Percentiles rank a stretch among this genome's conserved stretches.
These are phyloP conservation scores for Corchorus capsularis DNA, from an alignment of 345 rosid genomes.

Conservation along the genomic window DNA sequence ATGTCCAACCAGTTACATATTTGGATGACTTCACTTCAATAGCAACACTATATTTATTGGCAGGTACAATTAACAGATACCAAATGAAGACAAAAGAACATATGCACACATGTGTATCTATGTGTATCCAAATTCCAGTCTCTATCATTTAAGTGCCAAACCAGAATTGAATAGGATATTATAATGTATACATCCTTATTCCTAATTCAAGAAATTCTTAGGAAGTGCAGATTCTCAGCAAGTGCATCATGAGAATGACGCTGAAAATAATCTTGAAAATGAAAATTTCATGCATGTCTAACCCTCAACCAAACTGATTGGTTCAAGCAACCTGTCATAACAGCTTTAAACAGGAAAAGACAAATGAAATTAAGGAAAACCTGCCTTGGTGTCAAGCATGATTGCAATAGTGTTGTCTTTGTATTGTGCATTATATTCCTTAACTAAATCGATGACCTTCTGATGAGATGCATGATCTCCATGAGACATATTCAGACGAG, in stretches of 20 bases:
- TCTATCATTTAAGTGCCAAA: neutral
- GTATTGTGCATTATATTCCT: constrained; percentile 89
- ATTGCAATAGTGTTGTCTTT: constrained; percentile 89
- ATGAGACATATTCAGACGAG: constrained; percentile 97
- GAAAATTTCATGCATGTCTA: neutral
- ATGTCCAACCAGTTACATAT: constrained; percentile 2
- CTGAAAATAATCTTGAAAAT: neutral
- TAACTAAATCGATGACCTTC: constrained; percentile 96
- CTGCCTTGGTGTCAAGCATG: constrained; percentile 97
- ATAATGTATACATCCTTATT: no score
- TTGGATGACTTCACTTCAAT: neutral
- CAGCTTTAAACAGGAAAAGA: neutral
- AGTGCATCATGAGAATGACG: neutral
- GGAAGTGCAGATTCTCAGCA: neutral
- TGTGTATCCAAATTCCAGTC: neutral
- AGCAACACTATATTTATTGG: neutral
- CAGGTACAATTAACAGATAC: neutral
- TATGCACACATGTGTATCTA: neutral
- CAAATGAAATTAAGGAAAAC: constrained; percentile 25
- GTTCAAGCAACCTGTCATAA: constrained; percentile 4
- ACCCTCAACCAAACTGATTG: neutral
- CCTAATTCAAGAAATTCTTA: constrained; percentile 2
- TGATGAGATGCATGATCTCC: constrained; percentile 98
- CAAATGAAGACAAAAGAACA: neutral
- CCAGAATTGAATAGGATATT: no score